Conservation (phyloP, 163 green algal species). For the Volvox carteri region DNA sequence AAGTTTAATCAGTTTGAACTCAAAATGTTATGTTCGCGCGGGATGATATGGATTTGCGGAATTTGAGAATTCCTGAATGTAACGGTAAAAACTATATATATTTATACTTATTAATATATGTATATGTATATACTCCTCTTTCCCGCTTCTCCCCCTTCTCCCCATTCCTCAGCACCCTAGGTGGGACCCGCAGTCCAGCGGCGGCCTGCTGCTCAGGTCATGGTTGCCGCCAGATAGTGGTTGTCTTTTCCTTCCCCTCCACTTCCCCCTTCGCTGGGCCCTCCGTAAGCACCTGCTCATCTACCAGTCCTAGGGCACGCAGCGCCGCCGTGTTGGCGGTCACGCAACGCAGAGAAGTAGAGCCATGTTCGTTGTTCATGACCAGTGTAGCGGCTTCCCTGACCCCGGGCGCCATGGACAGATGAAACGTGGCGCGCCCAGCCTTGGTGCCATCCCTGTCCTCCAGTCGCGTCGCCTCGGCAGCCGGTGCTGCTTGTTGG, state of each 20-base stretch:
- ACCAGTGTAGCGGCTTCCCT: neutral
- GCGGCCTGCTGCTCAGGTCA: neutral
- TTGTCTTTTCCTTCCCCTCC: neutral
- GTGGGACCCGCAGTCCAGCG: neutral
- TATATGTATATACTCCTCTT: neutral
- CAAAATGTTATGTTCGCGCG: too few relatives aligned
- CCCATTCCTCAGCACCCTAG: neutral
- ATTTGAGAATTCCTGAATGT: too few relatives aligned
- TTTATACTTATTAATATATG: too few relatives aligned
- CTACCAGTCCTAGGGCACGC: neutral
- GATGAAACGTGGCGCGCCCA: neutral
- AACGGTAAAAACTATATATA: too few relatives aligned
- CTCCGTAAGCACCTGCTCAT: conserved; percentile 14
- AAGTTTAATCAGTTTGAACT: too few relatives aligned
- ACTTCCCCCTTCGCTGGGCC: too few relatives aligned
- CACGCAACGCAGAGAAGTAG: conserved; percentile 1
- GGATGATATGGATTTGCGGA: too few relatives aligned
- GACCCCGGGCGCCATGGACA: neutral
- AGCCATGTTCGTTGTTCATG: conserved; percentile 2
- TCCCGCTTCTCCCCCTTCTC: neutral
- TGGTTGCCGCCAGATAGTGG: too few relatives aligned
- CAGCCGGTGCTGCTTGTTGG: neutral
- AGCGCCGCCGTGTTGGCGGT: conserved; percentile 8
- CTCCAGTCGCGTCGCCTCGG: neutral
- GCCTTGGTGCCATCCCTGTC: neutral